Conservation (phyloP, 2,329 filamentous ascomycete genomes). For the Fusarium chlamydosporum region DNA sequence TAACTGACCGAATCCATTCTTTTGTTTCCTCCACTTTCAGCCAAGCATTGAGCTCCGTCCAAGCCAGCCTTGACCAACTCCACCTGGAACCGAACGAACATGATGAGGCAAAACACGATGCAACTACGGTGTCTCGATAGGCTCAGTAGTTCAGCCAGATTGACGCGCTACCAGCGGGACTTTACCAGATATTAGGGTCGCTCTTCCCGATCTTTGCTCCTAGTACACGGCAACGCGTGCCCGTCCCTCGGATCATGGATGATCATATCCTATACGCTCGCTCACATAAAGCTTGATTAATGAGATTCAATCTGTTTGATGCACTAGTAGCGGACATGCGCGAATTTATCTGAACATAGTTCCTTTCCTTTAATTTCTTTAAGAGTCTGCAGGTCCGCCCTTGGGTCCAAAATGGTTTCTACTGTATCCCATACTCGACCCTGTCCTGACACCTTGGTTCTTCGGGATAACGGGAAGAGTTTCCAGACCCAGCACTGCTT, state of each 20-base stretch:
- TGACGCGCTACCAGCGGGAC: constrained; percentile 3
- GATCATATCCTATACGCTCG: constrained; percentile 21
- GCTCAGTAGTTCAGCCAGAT: constrained; percentile 6
- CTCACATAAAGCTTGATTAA: constrained; percentile 30
- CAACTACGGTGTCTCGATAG: constrained; percentile 1
- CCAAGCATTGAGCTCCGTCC: constrained; percentile 8
- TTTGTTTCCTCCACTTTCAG: constrained; percentile 18
- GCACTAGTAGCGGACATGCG: constrained; percentile 39
- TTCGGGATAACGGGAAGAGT: constrained; percentile 17
- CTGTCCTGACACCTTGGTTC: not conserved
- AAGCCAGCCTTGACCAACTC: constrained; percentile 12
- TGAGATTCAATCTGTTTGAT: constrained; percentile 40
- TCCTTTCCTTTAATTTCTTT: constrained; percentile 39
- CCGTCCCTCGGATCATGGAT: constrained; percentile 23
- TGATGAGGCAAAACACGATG: constrained; percentile 3
- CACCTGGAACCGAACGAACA: not conserved
- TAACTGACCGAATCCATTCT: not conserved
- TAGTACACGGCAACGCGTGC: not conserved
- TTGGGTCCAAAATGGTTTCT: not conserved
- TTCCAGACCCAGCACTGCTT: not conserved
- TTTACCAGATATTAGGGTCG: not conserved
- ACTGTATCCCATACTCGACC: not conserved
- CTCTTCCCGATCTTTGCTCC: constrained; percentile 6
- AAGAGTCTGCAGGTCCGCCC: not conserved
- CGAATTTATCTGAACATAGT: constrained; percentile 20